These are phyloP conservation scores for Leishmania martiniquensis DNA, from an alignment of 208 protist species.

Conservation along the genomic window DNA sequence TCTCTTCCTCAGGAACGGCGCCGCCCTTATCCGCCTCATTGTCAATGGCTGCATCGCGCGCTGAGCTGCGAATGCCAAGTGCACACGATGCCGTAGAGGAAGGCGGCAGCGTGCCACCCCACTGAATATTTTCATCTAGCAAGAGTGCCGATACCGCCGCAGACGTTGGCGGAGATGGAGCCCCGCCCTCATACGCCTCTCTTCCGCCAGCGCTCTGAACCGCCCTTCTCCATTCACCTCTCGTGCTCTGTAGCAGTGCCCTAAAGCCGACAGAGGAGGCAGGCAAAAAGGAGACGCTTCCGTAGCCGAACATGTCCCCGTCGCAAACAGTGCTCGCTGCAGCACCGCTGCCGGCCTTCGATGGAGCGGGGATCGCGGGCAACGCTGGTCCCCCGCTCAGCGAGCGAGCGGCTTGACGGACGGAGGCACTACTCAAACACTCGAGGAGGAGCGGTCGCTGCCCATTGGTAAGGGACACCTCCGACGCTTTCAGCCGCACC, in stretches of 20 bases:
- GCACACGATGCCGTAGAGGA: background rate
- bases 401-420: conserved; percentile 8
- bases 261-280: conserved; percentile 38
- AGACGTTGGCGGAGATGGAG: background rate
- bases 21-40: background rate
- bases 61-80: background rate
- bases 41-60: background rate
- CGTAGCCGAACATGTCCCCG: conserved; percentile 44
- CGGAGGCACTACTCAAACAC: conserved; percentile 11
- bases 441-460: conserved; percentile 25
- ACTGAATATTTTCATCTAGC: conserved; percentile 33
- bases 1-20: background rate
- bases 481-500: conserved; percentile 77
- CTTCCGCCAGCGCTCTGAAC: background rate
- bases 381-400: background rate
- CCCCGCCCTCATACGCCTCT: background rate
- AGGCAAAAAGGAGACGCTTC: conserved; percentile 42
- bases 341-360: background rate
- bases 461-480: conserved; percentile 49
- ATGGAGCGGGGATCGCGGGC: conserved; percentile 1
- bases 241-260: conserved; percentile 30
- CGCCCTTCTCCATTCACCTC: conserved; percentile 1
- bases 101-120: conserved; percentile 32
- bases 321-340: background rate
- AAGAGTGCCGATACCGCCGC: background rate